phyloP scores from a whole-genome alignment of 345 rosid genomes.

The Iberis pinnata region DNA sequence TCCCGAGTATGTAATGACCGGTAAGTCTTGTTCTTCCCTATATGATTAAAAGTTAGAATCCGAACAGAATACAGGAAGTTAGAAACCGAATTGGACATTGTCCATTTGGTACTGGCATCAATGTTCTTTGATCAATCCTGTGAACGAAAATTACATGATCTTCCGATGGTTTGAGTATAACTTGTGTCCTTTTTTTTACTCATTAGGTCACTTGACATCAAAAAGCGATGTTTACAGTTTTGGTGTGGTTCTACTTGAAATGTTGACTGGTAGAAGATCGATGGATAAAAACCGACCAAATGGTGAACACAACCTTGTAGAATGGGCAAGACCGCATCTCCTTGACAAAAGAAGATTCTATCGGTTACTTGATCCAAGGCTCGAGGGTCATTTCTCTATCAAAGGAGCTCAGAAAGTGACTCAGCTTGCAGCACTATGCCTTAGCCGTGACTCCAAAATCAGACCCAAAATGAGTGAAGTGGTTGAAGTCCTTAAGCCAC shows the following conservation, averaged over 20 bases:
- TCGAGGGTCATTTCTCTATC: conserved; percentile 71
- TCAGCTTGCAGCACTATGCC: conserved; percentile 72
- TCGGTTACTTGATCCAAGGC: conserved; percentile 66
- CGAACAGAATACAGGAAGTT: too few species aligned
- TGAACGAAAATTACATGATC: too few species aligned
- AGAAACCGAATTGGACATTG: neutral
- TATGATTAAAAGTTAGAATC: neutral
- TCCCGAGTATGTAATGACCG: conserved; percentile 90
- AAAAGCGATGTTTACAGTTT: conserved; percentile 82
- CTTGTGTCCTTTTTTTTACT: neutral
- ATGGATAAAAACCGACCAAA: conserved; percentile 79
- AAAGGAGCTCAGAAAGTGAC: conserved; percentile 78
- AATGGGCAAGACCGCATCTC: conserved; percentile 80
- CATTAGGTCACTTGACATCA: conserved; percentile 73
- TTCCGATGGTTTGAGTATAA: too few species aligned
- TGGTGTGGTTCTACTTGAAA: conserved; percentile 76
- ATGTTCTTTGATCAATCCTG: too few species aligned
- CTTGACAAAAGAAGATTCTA: conserved; percentile 75
- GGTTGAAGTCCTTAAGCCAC: conserved; percentile 61
- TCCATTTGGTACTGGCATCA: neutral
- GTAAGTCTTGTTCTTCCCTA: conserved; percentile 29
- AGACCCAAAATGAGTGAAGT: conserved; percentile 91
- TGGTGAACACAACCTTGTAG: conserved; percentile 76
- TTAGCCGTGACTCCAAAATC: conserved; percentile 69
- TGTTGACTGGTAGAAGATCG: conserved; percentile 75